Evolutionary conservation across 805 yeast genomes (phyloP).

Genomic region (Lipomyces sp.): DNA sequence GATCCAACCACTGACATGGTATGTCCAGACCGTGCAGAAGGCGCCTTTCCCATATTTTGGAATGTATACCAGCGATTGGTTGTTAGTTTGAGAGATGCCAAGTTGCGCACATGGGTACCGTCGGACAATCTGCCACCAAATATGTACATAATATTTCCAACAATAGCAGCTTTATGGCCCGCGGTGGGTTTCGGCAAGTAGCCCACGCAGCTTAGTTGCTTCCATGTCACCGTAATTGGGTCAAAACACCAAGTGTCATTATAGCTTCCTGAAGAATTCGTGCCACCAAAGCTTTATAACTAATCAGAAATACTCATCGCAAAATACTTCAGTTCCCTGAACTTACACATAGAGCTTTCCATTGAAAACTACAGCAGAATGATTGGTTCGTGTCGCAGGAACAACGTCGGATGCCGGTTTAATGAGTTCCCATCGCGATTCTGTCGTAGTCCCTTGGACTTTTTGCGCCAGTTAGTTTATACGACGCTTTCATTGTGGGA

Average conservation of each 20-base stretch:
- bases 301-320: neutral
- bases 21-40: slow-evolving; percentile 91
- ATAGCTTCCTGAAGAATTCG: slow-evolving; percentile 69
- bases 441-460: neutral
- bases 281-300: slow-evolving; percentile 75
- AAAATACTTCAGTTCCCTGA: neutral
- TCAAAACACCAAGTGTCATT: slow-evolving; percentile 84
- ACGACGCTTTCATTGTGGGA: neutral
- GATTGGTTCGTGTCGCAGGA: slow-evolving; percentile 90
- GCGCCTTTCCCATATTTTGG: slow-evolving; percentile 58
- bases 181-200: slow-evolving; percentile 82
- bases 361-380: slow-evolving; percentile 80
- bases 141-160: slow-evolving; percentile 76
- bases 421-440: slow-evolving; percentile 75
- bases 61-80: slow-evolving; percentile 75
- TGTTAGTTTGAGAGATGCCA: slow-evolving; percentile 76
- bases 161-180: slow-evolving; percentile 85
- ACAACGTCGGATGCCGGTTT: slow-evolving; percentile 54
- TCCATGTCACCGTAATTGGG: slow-evolving; percentile 71
- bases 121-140: slow-evolving; percentile 86
- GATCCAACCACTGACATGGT: slow-evolving; percentile 75
- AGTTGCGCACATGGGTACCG: slow-evolving; percentile 68
- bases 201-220: slow-evolving; percentile 70
- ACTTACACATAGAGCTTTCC: slow-evolving; percentile 67
- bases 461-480: neutral